A percentile compares a stretch with the other conserved stretches of the same genome.
phyloP scores from a whole-genome alignment of 768 basidiomycete species.

The Leccinum boreale region DNA sequence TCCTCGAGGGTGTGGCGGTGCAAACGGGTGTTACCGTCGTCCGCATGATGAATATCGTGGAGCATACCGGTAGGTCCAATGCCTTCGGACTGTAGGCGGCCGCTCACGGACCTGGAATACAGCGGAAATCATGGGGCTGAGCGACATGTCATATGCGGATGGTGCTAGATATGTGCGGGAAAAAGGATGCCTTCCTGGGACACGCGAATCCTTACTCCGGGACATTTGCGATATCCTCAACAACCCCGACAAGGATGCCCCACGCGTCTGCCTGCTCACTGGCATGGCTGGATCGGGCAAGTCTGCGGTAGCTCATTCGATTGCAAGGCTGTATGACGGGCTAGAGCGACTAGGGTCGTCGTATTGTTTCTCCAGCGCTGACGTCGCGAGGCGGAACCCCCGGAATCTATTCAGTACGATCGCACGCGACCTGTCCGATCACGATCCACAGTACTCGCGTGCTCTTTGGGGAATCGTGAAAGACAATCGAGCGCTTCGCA shows the following conservation, averaged over 20 bases:
- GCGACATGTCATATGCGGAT: no score
- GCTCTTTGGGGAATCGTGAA: no score
- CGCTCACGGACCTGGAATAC: no score
- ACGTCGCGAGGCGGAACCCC: neutral
- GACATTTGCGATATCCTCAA: no score
- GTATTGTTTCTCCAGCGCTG: neutral
- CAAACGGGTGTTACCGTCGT: neutral
- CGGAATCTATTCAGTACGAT: neutral
- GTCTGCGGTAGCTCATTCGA: neutral
- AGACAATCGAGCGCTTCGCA: no score
- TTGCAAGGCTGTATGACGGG: neutral
- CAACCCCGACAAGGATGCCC: neutral
- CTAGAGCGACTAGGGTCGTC: neutral
- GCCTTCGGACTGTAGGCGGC: no score
- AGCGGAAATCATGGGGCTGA: no score
- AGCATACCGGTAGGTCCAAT: no score
- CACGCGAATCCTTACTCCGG: no score
- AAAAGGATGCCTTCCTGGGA: no score
- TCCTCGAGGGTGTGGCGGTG: neutral
- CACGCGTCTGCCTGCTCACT: neutral
- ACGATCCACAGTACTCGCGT: neutral
- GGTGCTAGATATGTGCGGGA: no score
- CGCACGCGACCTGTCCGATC: neutral
- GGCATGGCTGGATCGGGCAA: neutral
- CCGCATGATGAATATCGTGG: no score